Evolutionary conservation across 1,284 basidiomycete species (phyloP), one percentile per base, ranked within the genome.

Genomic region (Sutorius eximius): DNA sequence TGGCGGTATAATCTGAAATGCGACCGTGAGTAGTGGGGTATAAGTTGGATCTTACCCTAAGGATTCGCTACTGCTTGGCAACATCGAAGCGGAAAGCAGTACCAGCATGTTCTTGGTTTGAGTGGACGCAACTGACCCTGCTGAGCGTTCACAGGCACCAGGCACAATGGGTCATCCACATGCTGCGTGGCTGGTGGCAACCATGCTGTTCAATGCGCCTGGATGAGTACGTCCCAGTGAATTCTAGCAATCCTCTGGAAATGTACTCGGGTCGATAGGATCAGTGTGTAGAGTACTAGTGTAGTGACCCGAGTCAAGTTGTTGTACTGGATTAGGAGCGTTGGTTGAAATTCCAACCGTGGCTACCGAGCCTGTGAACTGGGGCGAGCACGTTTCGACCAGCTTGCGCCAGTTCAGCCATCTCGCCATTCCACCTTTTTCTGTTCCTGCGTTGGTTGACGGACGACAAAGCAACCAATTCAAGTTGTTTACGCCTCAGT

Each of bases 371-470:
- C 67, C 66, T 70, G 69, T 44, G 70, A 71, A 68, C 53, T 41
- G 37, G 51, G 5, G 20, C 13, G 36, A 20, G 57, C 65, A 68
- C 57, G 62, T 59, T 66, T 52, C 38, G 49, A 45, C 37, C 34
- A 13, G 43, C 51, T 58, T 64, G 53, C 18, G 43, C 57, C 44
- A 47, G 52, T 58, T 52, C 57, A 30, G 51, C 53, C 58, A 50
- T 56, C 51, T 55, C 33, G 33, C 46, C 52, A 57, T 41, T 53
- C 40, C 43, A 45, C 55, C 20, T 55, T 30, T 53, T 53, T 58
- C 57, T 63, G 62, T 59, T 60, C 59, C 56, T 72, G 68, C 64
- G 69, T 72, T 71, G 70, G 66, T 59, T 67, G 70, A 61, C 70
- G 67, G 57, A 60, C 69, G 69, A 70, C 54, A 52, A 69, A 60